These are phyloP conservation scores for Ilex paraguariensis DNA, from an alignment of 305 asterid species.

Conservation along the genomic window DNA sequence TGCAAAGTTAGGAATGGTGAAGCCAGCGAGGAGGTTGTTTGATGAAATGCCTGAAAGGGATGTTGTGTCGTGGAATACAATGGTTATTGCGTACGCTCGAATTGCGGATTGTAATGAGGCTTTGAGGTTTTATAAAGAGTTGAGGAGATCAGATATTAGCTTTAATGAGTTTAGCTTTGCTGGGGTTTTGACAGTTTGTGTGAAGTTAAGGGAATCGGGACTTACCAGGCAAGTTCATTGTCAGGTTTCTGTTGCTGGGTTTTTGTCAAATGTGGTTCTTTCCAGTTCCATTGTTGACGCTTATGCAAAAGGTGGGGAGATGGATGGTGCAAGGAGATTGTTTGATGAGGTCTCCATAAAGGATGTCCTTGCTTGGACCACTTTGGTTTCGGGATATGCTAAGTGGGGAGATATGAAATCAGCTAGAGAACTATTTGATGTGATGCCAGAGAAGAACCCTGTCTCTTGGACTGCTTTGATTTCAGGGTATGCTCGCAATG, in stretches of 20 bases:
- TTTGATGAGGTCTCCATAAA: conserved; percentile 55
- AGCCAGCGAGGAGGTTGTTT: conserved; percentile 58
- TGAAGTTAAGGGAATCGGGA: conserved; percentile 51
- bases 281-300: conserved; percentile 60
- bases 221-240: conserved; percentile 65
- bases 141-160: conserved; percentile 51
- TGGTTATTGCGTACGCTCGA: conserved; percentile 63
- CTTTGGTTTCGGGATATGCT: conserved; percentile 69
- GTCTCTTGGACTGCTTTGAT: conserved; percentile 74
- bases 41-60: conserved; percentile 72
- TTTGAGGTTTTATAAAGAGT: conserved; percentile 43
- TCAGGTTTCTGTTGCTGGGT: conserved; percentile 56
- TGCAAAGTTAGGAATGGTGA: conserved; percentile 50
- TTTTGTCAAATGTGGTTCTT: conserved; percentile 54
- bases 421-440: conserved; percentile 46
- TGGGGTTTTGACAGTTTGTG: conserved; percentile 55
- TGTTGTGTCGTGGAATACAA: conserved; percentile 71
- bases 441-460: conserved; percentile 54
- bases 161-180: conserved; percentile 61
- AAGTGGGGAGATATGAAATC: conserved; percentile 53
- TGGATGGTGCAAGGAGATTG: conserved; percentile 53
- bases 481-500: conserved; percentile 54
- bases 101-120: conserved; percentile 48
- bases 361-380: conserved; percentile 79
- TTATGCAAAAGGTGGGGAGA: conserved; percentile 63